Evolutionary conservation across 768 basidiomycete genomes (phyloP).

Genomic region (Boletus edulis): DNA sequence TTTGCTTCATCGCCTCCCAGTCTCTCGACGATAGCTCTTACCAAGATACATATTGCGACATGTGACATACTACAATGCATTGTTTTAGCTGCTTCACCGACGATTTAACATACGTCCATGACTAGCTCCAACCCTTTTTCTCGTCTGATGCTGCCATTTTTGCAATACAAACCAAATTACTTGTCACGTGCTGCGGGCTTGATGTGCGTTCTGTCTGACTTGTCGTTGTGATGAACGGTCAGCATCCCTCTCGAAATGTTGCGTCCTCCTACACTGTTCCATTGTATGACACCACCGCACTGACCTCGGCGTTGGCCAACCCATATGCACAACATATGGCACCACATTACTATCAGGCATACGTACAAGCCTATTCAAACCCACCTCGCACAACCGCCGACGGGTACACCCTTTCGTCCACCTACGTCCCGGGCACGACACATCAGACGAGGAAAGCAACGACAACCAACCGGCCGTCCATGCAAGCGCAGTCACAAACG

Average conservation of each 20-base stretch:
- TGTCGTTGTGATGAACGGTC: slow-evolving; percentile 10
- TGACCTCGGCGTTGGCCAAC: slow-evolving; percentile 27
- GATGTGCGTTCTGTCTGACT: background rate
- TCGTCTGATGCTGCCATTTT: background rate
- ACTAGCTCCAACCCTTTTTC: slow-evolving; percentile 6
- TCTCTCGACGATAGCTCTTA: slow-evolving; percentile 22
- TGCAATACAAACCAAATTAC: slow-evolving; percentile 13
- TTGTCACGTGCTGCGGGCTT: slow-evolving; percentile 25
- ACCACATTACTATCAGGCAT: slow-evolving; percentile 57
- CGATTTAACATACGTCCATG: slow-evolving; percentile 21
- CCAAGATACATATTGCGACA: slow-evolving; percentile 24
- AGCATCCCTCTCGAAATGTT: slow-evolving; percentile 1
- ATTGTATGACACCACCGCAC: slow-evolving; percentile 21
- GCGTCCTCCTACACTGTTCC: slow-evolving; percentile 14
- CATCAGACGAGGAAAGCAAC: background rate
- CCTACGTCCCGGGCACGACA: slow-evolving; percentile 29
- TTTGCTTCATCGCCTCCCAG: slow-evolving; percentile 15
- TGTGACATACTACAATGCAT: slow-evolving; percentile 34
- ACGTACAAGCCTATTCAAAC: slow-evolving; percentile 35
- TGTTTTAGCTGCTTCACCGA: slow-evolving; percentile 24
- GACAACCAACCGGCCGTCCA: background rate
- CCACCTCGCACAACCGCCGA: slow-evolving; percentile 27
- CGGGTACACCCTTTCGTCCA: slow-evolving; percentile 40
- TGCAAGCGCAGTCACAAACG: slow-evolving; percentile 1
- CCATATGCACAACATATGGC: slow-evolving; percentile 34